Evolutionary conservation across 1,284 basidiomycete genomes (phyloP).

Genomic region (Bondarzewia mesenterica): DNA sequence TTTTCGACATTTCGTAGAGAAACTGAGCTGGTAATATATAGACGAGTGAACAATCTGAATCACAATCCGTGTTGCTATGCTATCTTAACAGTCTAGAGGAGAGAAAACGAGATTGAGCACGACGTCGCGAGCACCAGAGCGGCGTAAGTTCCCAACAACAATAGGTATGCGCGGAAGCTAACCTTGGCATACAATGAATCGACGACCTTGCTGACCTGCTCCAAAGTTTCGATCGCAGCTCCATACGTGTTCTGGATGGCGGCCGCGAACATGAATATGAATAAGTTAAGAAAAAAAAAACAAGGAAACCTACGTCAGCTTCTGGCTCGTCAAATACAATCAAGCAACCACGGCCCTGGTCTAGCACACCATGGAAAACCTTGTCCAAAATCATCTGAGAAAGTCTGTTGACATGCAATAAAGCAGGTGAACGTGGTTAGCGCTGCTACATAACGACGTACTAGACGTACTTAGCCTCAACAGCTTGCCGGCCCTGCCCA

Average conservation of each 20-base stretch:
- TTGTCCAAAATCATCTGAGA: slow-evolving; percentile 99
- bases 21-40: too few relatives aligned
- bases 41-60: not conserved
- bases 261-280: not conserved
- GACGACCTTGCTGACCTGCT: slow-evolving; percentile 87
- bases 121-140: too few relatives aligned
- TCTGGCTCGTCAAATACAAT: slow-evolving; percentile 84
- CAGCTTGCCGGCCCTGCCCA: slow-evolving; percentile 84
- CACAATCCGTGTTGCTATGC: slow-evolving; percentile 26
- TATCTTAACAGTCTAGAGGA: slow-evolving; percentile 36
- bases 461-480: slow-evolving; percentile 81
- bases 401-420: slow-evolving; percentile 55
- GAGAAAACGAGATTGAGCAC: not conserved
- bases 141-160: too few relatives aligned
- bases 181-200: slow-evolving; percentile 88
- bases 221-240: slow-evolving; percentile 82
- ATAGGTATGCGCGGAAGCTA: slow-evolving; percentile 10
- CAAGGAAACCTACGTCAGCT: slow-evolving; percentile 57
- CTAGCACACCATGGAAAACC: slow-evolving; percentile 88
- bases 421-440: too few relatives aligned
- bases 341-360: slow-evolving; percentile 90
- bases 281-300: not conserved
- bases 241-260: slow-evolving; percentile 70
- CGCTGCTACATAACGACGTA: not conserved
- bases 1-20: not conserved